A percentile compares a stretch with the other conserved stretches of the same genome.
Conservation (phyloP, 345 rosid genomes). For the Populus davidiana region DNA sequence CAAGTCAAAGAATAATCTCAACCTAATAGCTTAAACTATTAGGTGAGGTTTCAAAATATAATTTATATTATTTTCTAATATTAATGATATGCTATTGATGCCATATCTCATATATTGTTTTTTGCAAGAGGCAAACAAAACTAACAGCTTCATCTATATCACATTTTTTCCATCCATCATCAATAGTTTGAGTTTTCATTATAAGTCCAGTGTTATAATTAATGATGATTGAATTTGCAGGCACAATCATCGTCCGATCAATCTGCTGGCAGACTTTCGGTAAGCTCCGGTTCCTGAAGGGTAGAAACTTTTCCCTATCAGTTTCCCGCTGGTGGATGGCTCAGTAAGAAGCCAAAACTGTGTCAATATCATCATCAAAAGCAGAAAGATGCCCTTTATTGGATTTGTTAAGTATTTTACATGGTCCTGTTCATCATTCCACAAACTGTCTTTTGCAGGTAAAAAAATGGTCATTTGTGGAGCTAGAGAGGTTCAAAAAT, state of each 20-base stretch:
- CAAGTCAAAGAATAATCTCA: too few species aligned
- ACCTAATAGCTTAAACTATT: too few species aligned
- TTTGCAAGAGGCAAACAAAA: too few species aligned
- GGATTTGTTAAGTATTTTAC: neutral
- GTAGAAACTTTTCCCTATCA: neutral
- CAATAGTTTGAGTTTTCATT: too few species aligned
- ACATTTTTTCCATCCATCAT: too few species aligned
- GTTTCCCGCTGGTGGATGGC: neutral
- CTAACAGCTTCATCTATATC: too few species aligned
- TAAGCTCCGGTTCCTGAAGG: conserved; percentile 22
- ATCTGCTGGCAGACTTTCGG: conserved; percentile 45
- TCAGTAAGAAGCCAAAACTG: too few species aligned
- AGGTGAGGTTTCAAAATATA: too few species aligned
- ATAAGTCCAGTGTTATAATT: too few species aligned
- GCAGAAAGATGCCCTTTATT: neutral
- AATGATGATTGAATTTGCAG: conserved; percentile 24
- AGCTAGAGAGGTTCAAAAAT: conserved; percentile 50
- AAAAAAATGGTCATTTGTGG: conserved; percentile 38
- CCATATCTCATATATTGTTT: too few species aligned
- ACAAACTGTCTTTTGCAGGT: conserved; percentile 36
- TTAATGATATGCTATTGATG: too few species aligned
- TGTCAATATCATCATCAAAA: neutral
- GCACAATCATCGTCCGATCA: conserved; percentile 19
- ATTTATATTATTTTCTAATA: too few species aligned
- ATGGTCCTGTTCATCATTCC: neutral